Conservation (phyloP, 495 filamentous ascomycete species). For the Aspergillus biplanus region DNA sequence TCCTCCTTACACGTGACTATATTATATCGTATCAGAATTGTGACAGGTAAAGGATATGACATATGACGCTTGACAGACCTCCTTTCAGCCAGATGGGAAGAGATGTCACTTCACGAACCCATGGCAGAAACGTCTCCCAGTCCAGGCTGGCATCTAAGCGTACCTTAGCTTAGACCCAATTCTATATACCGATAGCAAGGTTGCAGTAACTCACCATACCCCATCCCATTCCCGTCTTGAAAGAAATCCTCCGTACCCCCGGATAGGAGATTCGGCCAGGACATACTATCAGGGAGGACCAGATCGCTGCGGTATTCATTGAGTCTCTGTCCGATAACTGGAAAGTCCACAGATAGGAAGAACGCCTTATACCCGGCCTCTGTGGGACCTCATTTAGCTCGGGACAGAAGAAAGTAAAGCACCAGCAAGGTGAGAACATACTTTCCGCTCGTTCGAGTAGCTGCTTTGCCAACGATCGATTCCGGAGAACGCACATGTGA, state of each 20-base stretch:
- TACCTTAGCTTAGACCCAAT: too few species aligned
- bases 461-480: slow-evolving; percentile 75
- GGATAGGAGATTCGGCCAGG: slow-evolving; percentile 34
- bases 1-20: slow-evolving; percentile 64
- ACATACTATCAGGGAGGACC: slow-evolving; percentile 41
- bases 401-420: slow-evolving; percentile 11
- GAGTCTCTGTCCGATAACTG: slow-evolving; percentile 69
- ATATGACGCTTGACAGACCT: slow-evolving; percentile 39
- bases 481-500: slow-evolving; percentile 88
- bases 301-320: too few species aligned
- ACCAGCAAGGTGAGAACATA: slow-evolving; percentile 41
- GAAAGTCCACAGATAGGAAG: slow-evolving; percentile 93
- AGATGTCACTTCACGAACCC: slow-evolving; percentile 81
- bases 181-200: too few species aligned
- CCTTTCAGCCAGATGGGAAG: slow-evolving; percentile 96
- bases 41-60: too few species aligned
- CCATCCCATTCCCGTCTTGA: too few species aligned
- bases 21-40: not conserved
- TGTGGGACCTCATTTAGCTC: too few species aligned
- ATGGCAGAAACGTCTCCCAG: slow-evolving; percentile 83
- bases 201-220: slow-evolving; percentile 42
- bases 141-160: slow-evolving; percentile 78
- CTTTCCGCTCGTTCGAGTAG: slow-evolving; percentile 84
- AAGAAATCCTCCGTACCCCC: too few species aligned
- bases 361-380: slow-evolving; percentile 82